Evolutionary conservation across 2,329 filamentous ascomycete genomes (phyloP).

Genomic region (Cryphonectria nitschkei): DNA sequence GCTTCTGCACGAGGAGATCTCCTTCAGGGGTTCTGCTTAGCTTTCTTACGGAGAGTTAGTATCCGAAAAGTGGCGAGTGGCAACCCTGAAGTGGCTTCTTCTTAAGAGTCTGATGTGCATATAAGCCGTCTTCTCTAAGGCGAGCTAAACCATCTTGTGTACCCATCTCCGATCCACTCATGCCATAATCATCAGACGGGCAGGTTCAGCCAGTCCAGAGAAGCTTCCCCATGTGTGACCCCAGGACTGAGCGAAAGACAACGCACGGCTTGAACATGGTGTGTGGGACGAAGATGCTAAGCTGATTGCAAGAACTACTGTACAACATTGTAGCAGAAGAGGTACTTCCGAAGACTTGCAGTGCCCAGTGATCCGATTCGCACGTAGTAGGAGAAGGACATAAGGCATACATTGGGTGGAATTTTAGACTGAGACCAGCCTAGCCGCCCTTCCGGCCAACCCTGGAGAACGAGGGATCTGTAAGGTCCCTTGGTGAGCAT

Average conservation of each 20-base stretch:
- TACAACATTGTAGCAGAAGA: background rate
- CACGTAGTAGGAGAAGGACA: background rate
- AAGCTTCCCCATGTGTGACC: background rate
- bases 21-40: background rate
- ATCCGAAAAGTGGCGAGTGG: background rate
- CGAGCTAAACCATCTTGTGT: background rate
- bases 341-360: slow-evolving; percentile 6
- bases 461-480: background rate
- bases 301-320: background rate
- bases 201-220: background rate
- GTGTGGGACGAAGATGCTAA: background rate
- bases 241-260: background rate
- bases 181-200: background rate
- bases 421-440: background rate
- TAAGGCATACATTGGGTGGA: background rate
- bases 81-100: background rate
- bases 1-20: background rate
- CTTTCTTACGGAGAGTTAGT: background rate
- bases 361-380: background rate
- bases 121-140: background rate
- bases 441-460: background rate
- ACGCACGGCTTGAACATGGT: background rate
- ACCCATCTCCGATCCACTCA: background rate
- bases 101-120: background rate
- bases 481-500: background rate